A percentile compares a stretch with the other conserved stretches of the same genome.
These are phyloP conservation scores for Rhizoclosmatium globosum DNA, from an alignment of 192 early-diverging fungal species.

Conservation along the genomic window DNA sequence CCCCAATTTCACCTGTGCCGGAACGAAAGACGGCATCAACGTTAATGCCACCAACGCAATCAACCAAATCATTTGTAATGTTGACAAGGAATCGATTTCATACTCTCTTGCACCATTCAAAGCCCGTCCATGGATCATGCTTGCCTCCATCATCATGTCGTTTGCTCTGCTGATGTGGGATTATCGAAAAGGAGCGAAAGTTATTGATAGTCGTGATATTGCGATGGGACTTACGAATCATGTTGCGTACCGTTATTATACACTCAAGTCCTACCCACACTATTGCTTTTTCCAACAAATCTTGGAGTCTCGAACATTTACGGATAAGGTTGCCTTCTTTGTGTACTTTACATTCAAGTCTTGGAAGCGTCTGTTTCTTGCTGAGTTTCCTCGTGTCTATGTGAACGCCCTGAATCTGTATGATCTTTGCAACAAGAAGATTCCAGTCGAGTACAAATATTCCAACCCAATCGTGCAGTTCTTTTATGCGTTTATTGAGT, in stretches of 20 bases:
- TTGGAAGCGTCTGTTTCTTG: slow-evolving; percentile 85
- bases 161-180: slow-evolving; percentile 76
- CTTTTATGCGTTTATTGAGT: not conserved
- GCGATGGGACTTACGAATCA: slow-evolving; percentile 76
- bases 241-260: slow-evolving; percentile 81
- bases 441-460: slow-evolving; percentile 4
- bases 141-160: slow-evolving; percentile 72
- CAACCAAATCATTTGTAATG: not conserved
- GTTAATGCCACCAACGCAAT: not conserved
- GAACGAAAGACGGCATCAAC: not conserved
- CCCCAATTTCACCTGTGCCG: not conserved
- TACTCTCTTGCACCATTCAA: slow-evolving; percentile 16
- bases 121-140: slow-evolving; percentile 48
- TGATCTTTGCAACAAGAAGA: slow-evolving; percentile 38
- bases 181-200: slow-evolving; percentile 68
- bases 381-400: slow-evolving; percentile 68
- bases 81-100: slow-evolving; percentile 2
- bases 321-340: slow-evolving; percentile 80
- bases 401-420: slow-evolving; percentile 26
- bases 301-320: slow-evolving; percentile 65
- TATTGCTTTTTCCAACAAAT: slow-evolving; percentile 85
- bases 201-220: slow-evolving; percentile 78
- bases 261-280: slow-evolving; percentile 75
- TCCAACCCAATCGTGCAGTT: slow-evolving; percentile 17
- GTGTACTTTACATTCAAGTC: slow-evolving; percentile 88